Evolutionary conservation across 1,284 basidiomycete genomes (phyloP), one percentile per base, ranked within the genome.

Genomic region (Vanrija sp.): DNA sequence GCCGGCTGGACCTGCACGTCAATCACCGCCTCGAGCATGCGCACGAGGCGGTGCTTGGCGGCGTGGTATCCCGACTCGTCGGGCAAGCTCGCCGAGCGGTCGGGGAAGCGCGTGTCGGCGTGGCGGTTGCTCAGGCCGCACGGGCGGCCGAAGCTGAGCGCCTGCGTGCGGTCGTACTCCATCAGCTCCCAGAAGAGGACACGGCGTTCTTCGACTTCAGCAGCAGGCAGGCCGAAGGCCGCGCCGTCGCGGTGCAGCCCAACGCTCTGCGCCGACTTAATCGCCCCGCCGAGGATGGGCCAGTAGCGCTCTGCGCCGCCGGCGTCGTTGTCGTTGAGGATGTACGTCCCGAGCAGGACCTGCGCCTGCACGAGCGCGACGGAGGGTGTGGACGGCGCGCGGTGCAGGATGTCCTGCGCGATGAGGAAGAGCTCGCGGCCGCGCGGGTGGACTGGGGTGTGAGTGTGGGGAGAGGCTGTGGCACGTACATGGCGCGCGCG

Each of bases 231-330:
- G 3, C 69, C 72, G 38, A 72, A 76, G 2, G 59, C 51, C 15
- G 65, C 60, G n/a, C 71, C 74, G 60, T 76, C 72, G 6, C 74
- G 67, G 59, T 76, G 74, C 3, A 76, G 53, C 0, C 74, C 74
- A n/a, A 73, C 69, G 26, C 65, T 64, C 26, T 68, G 65, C 4
- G 71, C 69, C 9, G 68, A 57, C 40, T 74, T 72, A 51, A 71
- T 60, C 3, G 71, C 69, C 9, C 63, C 64, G 9, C 74, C 74
- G 2, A 74, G 62, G 21, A 74, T 68, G 1, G 73, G 72, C 74
- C 74, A 76, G 54, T 67, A 73, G 1, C 63, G 60, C 55, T 74
- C 72, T 4, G 64, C 9, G 12, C 74, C 71, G 48, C 69, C 69
- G 8, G 63, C 62, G 26, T 65, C 45, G 21, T 68, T 69, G 50